Conservation (phyloP, 495 filamentous ascomycete species). For the Penicillium coffeae region DNA sequence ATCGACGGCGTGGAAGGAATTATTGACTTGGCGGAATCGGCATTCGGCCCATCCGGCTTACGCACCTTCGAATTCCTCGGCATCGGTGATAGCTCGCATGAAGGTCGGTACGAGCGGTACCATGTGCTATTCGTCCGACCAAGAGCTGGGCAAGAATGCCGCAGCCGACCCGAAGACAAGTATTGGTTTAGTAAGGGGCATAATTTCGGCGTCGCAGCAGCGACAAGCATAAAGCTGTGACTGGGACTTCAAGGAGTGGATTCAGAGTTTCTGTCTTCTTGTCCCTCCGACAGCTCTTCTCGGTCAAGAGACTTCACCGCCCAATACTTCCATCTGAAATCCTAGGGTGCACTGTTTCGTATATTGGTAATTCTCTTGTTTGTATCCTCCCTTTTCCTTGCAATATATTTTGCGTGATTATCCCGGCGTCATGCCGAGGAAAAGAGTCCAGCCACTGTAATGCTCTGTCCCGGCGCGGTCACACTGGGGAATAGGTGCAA, state of each 20-base stretch:
- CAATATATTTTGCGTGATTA: neutral
- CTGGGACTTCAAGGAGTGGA: neutral
- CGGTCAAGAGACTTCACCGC: no score
- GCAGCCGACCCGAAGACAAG: neutral
- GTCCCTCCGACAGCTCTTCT: conserved; percentile 7
- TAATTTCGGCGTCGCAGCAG: neutral
- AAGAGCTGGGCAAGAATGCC: neutral
- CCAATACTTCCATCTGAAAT: neutral
- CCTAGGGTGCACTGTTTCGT: neutral
- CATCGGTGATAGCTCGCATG: conserved; percentile 13
- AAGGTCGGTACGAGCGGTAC: conserved; percentile 7
- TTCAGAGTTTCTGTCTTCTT: conserved; percentile 7
- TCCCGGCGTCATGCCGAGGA: neutral
- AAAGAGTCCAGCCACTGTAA: neutral
- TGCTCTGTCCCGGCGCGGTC: neutral
- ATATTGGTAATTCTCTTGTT: neutral
- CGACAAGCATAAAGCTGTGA: neutral
- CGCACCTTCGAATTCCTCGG: conserved; percentile 5
- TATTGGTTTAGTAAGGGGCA: neutral
- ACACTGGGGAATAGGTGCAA: neutral
- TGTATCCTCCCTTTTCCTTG: neutral
- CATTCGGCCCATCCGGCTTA: conserved; percentile 13
- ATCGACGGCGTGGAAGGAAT: conserved; percentile 1
- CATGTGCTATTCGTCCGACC: conserved; percentile 5
- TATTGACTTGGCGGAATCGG: conserved; percentile 11